Evolutionary conservation across 495 filamentous ascomycete species (phyloP), one percentile per base, ranked within the genome.

Genomic region (Aspergillus olivimuriae): DNA sequence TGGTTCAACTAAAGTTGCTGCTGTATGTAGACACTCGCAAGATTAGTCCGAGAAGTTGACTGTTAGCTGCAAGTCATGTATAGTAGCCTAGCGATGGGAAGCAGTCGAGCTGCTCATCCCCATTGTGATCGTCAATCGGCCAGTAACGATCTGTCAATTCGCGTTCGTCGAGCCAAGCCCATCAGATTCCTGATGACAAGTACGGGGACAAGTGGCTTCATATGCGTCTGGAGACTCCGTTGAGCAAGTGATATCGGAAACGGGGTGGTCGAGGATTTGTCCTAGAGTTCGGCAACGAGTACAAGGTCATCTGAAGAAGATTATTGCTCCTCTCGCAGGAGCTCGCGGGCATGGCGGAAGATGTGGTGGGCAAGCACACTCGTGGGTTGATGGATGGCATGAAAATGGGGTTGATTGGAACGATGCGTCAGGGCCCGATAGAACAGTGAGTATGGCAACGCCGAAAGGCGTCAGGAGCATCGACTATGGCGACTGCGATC

Each of bases 311-410:
- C 34, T 48, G 36, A 6, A 57, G 44, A 15, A 47, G 41, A 15
- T 51, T 30, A 34, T 39, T 46, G 41, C 55, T 49, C 17, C 54
- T 51, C 45, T 57, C 51, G 51, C 54, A 57, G 9, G 54, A n/a
- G 54, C n/a, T 47, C 43, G 30, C 43, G 21, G 1, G 52, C 42
- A 26, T 51, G 54, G 26, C 1, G 32, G n/a, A 46, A 46, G 26
- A 33, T 34, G n/a, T 36, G 44, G 17, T 28, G 44, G 4, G 16
- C 34, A 17, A 46, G 35, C 36, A 40, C 40, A 28, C 34, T 46
- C 26, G 17, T 40, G 15, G 24, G 8, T 14, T 39, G 36, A 10
- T 40, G 35, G 26, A 46, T 40, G 35, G 35, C 44, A 36, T 36
- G 35, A 36, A 40, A 46, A 15, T 39, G 35, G 10, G 26, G 18